phyloP scores from a whole-genome alignment of 2,329 filamentous ascomycete genomes.

The Aspergillus sp. region DNA sequence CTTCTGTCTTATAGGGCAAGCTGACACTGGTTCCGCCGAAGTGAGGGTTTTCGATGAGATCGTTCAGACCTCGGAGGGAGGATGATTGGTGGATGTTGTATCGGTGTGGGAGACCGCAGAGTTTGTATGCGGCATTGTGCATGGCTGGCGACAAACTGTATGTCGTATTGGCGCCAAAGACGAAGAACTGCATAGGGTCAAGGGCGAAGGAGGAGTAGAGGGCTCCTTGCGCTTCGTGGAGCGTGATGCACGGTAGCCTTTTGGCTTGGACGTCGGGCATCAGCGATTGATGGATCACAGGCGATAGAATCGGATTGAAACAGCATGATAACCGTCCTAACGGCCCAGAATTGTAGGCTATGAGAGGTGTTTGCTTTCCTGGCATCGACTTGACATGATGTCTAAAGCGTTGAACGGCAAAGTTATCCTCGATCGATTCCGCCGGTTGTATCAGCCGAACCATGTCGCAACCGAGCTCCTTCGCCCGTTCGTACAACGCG shows the following conservation, averaged over 20 bases:
- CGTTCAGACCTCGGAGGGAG: conserved; percentile 62
- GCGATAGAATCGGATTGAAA: conserved; percentile 65
- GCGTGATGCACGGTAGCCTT: conserved; percentile 56
- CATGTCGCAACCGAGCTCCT: conserved; percentile 59
- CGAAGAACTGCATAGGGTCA: conserved; percentile 69
- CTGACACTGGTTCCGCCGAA: conserved; percentile 73
- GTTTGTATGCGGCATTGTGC: conserved; percentile 69
- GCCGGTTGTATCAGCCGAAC: conserved; percentile 62
- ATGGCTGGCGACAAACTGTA: conserved; percentile 76
- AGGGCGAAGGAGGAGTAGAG: conserved; percentile 67
- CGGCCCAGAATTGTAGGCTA: conserved; percentile 64
- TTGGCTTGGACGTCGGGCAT: conserved; percentile 43
- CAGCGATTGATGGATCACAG: conserved; percentile 55
- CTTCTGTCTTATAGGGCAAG: conserved; percentile 72
- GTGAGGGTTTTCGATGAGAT: conserved; percentile 62
- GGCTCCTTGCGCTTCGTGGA: conserved; percentile 62
- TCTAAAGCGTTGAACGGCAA: conserved; percentile 58
- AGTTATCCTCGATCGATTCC: conserved; percentile 60
- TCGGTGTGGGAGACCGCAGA: conserved; percentile 66
- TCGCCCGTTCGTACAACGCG: conserved; percentile 59
- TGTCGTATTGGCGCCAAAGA: conserved; percentile 69
- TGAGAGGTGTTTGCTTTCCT: conserved; percentile 52
- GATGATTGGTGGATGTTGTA: conserved; percentile 65
- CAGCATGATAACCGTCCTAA: conserved; percentile 64
- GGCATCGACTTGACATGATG: conserved; percentile 48